Percentiles rank a stretch among this genome's conserved stretches.
Conservation (phyloP, 129 eudicot genomes). For the Daucus carota region DNA sequence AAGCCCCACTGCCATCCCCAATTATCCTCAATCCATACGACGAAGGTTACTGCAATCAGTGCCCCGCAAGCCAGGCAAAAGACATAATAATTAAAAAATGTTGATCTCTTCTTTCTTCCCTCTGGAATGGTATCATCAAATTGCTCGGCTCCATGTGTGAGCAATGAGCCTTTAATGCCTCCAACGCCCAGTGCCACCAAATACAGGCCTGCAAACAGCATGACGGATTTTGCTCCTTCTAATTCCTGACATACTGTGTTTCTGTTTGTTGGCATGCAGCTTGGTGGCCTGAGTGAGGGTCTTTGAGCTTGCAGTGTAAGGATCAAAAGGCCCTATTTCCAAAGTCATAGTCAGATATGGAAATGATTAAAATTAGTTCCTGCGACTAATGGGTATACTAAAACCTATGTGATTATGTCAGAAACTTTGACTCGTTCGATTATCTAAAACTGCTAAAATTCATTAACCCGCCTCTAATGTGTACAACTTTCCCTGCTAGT, state of each 20-base stretch:
- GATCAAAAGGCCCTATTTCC: slow-evolving; percentile 57
- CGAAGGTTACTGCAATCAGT: slow-evolving; percentile 74
- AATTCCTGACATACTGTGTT: slow-evolving; percentile 43
- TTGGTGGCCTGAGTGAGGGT: slow-evolving; percentile 43
- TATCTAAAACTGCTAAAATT: neutral
- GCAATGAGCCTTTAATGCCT: slow-evolving; percentile 92
- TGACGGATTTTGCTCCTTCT: slow-evolving; percentile 38
- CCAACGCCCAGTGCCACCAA: slow-evolving; percentile 85
- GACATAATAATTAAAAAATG: slow-evolving; percentile 72
- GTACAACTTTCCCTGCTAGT: neutral
- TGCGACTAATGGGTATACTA: neutral
- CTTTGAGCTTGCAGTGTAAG: slow-evolving; percentile 70
- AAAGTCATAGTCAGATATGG: slow-evolving; percentile 3
- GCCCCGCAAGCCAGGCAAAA: slow-evolving; percentile 88
- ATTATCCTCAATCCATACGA: slow-evolving; percentile 86
- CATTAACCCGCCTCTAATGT: neutral
- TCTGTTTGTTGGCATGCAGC: slow-evolving; percentile 45
- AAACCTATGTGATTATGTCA: neutral
- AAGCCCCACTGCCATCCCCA: slow-evolving; percentile 94
- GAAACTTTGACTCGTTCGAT: neutral
- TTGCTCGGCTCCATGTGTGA: slow-evolving; percentile 88
- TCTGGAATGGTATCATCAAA: slow-evolving; percentile 57
- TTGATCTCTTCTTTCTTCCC: slow-evolving; percentile 77
- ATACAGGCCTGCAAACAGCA: slow-evolving; percentile 69
- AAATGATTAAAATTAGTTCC: neutral